Base-by-base conservation (phyloP, 176 grass and related monocot species). In the Rhipidocladum racemiflorum region DNA sequence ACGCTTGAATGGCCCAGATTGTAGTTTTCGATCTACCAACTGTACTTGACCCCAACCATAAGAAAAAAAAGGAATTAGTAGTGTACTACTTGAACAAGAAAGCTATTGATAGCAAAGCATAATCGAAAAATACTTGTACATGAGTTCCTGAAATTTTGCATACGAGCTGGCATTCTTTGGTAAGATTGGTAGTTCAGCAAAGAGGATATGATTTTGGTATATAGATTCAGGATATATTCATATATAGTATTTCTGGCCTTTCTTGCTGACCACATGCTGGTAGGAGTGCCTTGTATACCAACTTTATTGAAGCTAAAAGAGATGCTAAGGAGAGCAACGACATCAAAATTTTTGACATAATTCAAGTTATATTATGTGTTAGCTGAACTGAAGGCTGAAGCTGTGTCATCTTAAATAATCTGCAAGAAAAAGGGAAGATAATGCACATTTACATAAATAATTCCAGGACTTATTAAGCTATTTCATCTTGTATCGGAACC, bases 21-120 rank as follows among this genome's bases (percentile, higher is more conserved):
- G 53, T 82, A 60, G 66, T 34, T 49, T 72, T 46, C 25, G 23
- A 75, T 54, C 81, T 4, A 66, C 60, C 45, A 66, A 75, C 5
- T 54, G 71, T 32, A 67, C 34, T 5, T 12, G 1, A 75, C 7
- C 15, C 32, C 21, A 53, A 24, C 29, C 15, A 71, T 20, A 35
- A 11, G 21, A 16, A 35, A 61, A 35, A 61, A 12, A 24, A 9
- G n/a, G 11, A 24, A 36, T 11, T 49, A 61, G 39, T 38, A 63
- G 42, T 13, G 42, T 42, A 62, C 40, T 36, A 17, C 40, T 28
- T 3, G 54, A 61, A 59, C 38, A 82, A 2, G 68, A 69, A 70
- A 30, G 28, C 7, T 53, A 21, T 53, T 21, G 50, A 21, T 53
- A 32, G 11, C 43, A 45, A 54, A 67, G 51, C 15, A 8, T 49